These are phyloP conservation scores for Schoenoplectus tabernaemontani DNA, from an alignment of 202 grass and related monocot genomes.

Conservation along the genomic window DNA sequence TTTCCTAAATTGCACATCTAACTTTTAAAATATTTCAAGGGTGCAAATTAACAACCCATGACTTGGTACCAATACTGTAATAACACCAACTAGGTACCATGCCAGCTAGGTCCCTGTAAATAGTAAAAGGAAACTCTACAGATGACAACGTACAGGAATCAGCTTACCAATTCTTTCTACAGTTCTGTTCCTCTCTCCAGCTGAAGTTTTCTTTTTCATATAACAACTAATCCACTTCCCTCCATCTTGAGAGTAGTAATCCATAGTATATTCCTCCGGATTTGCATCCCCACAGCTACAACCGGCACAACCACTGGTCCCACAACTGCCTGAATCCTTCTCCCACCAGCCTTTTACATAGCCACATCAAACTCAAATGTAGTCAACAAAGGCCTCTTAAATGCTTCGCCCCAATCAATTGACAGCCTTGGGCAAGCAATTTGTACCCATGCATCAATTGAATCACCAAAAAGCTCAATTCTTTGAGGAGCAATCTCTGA, in stretches of 20 bases:
- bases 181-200: slow-evolving; percentile 33
- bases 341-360: slow-evolving; percentile 83
- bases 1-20: slow-evolving; percentile 1
- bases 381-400: slow-evolving; percentile 70
- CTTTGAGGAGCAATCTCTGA: slow-evolving; percentile 74
- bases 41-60: not conserved
- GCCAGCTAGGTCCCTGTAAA: not conserved
- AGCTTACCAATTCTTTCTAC: slow-evolving; percentile 40
- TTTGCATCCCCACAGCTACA: slow-evolving; percentile 32
- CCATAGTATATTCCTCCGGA: slow-evolving; percentile 64
- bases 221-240: slow-evolving; percentile 94
- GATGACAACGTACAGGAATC: not conserved
- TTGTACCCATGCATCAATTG: slow-evolving; percentile 81
- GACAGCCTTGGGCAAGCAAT: slow-evolving; percentile 87
- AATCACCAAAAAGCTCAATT: slow-evolving; percentile 78
- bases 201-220: slow-evolving; percentile 52
- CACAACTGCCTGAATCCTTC: slow-evolving; percentile 28
- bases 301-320: slow-evolving; percentile 15
- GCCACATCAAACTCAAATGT: slow-evolving; percentile 91
- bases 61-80: not conserved
- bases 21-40: not conserved
- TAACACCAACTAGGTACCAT: not conserved
- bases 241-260: slow-evolving; percentile 91
- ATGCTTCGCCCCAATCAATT: slow-evolving; percentile 91
- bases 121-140: not conserved